phyloP scores from a whole-genome alignment of 2,329 filamentous ascomycete species.

The Ampelomyces quisqualis region DNA sequence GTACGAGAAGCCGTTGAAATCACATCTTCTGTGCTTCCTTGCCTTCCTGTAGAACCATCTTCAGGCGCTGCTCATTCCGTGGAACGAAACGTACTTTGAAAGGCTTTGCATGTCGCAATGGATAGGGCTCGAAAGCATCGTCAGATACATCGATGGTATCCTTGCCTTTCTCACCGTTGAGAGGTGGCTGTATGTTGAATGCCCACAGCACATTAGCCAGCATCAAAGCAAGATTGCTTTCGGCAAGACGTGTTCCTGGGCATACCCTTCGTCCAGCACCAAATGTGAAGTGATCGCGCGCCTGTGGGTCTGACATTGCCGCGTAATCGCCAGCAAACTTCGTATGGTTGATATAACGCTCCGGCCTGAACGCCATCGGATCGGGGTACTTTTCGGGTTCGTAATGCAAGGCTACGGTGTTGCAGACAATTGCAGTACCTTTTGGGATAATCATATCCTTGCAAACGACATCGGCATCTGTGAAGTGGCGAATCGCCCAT shows the following conservation, averaged over 20 bases:
- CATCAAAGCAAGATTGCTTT: constrained; percentile 41
- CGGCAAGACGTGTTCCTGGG: constrained; percentile 42
- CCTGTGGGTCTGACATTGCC: constrained; percentile 31
- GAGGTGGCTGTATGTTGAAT: too few relatives aligned
- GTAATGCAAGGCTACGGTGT: constrained; percentile 37
- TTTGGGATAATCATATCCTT: constrained; percentile 47
- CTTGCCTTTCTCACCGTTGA: too few relatives aligned
- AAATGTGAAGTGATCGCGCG: constrained; percentile 42
- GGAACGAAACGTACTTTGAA: too few relatives aligned
- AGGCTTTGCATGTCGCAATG: too few relatives aligned
- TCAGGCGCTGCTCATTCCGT: too few relatives aligned
- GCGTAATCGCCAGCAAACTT: constrained; percentile 36
- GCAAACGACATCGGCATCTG: too few relatives aligned
- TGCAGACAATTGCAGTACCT: constrained; percentile 19
- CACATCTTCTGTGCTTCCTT: too few relatives aligned
- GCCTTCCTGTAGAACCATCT: too few relatives aligned
- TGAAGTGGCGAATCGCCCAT: too few relatives aligned
- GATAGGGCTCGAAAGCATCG: too few relatives aligned
- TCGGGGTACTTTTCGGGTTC: constrained; percentile 29
- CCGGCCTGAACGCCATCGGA: constrained; percentile 36
- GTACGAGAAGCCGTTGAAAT: too few relatives aligned
- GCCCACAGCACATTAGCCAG: constrained; percentile 41
- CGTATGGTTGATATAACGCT: constrained; percentile 25
- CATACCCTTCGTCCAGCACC: constrained; percentile 41
- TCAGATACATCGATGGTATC: too few relatives aligned